phyloP scores from a whole-genome alignment of 495 filamentous ascomycete genomes.

The Eremomyces bilateralis region DNA sequence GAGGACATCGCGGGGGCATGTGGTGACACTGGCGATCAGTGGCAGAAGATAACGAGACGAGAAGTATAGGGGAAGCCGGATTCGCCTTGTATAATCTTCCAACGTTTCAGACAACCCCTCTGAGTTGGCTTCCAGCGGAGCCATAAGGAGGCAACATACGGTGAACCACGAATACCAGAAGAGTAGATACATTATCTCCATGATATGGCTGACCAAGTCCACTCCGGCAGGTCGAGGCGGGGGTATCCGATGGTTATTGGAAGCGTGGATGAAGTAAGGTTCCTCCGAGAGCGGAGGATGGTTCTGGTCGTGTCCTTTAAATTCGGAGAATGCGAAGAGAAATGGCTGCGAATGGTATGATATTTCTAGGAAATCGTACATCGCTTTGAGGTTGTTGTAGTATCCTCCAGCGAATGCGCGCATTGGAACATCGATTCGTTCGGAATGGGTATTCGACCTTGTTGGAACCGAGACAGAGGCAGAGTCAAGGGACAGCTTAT shows the following conservation, averaged over 20 bases:
- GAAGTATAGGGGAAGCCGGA: slow-evolving; percentile 24
- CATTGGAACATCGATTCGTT: slow-evolving; percentile 34
- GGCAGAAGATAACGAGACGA: slow-evolving; percentile 27
- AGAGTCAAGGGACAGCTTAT: slow-evolving; percentile 21
- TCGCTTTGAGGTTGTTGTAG: slow-evolving; percentile 28
- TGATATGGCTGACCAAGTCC: slow-evolving; percentile 13
- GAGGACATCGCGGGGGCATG: slow-evolving; percentile 28
- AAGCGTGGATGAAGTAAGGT: slow-evolving; percentile 24
- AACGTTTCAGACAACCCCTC: slow-evolving; percentile 20
- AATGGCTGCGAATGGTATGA: slow-evolving; percentile 25
- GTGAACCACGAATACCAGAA: slow-evolving; percentile 29
- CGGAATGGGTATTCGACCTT: slow-evolving; percentile 1
- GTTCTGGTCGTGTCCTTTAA: neutral
- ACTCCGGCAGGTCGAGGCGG: slow-evolving; percentile 17
- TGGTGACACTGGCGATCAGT: slow-evolving; percentile 28
- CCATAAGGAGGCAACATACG: slow-evolving; percentile 24
- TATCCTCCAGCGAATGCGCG: slow-evolving; percentile 32
- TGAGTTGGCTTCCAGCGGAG: slow-evolving; percentile 9
- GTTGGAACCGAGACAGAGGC: slow-evolving; percentile 19
- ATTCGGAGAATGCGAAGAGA: slow-evolving; percentile 21
- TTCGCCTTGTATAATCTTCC: slow-evolving; percentile 22
- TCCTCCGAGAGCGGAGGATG: neutral
- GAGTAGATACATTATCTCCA: slow-evolving; percentile 21
- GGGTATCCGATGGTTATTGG: slow-evolving; percentile 26
- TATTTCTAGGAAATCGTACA: slow-evolving; percentile 31